Percentiles rank a stretch among this genome's conserved stretches.
phyloP scores from a whole-genome alignment of 768 basidiomycete genomes.

The Asterophora parasitica region DNA sequence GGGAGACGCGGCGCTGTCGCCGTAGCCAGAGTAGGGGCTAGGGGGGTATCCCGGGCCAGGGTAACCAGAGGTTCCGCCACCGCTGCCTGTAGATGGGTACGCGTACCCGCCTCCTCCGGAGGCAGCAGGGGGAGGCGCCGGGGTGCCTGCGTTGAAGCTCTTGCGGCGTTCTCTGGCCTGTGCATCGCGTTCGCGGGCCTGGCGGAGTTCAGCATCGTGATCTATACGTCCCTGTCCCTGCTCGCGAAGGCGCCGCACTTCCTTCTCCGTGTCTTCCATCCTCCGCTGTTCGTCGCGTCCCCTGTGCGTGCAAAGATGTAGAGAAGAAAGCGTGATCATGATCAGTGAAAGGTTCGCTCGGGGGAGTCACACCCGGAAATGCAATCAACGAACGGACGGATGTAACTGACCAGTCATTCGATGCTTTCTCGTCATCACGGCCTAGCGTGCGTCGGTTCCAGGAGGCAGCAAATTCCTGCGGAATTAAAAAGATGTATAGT shows the following conservation, averaged over 20 bases:
- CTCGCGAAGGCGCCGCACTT: conserved; percentile 44
- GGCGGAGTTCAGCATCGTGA: conserved; percentile 50
- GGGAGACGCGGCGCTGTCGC: conserved; percentile 9
- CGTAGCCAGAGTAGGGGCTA: conserved; percentile 21
- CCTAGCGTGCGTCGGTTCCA: conserved; percentile 44
- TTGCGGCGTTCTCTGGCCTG: conserved; percentile 47
- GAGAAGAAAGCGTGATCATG: background rate
- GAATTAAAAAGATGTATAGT: background rate
- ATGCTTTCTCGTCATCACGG: conserved; percentile 35
- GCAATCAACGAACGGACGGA: background rate
- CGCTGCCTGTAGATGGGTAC: conserved; percentile 25
- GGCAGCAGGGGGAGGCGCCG: conserved; percentile 19
- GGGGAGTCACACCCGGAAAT: conserved; percentile 1
- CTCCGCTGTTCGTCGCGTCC: conserved; percentile 39
- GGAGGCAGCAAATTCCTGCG: conserved; percentile 55
- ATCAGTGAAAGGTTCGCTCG: conserved; percentile 6
- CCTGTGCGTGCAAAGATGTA: conserved; percentile 31
- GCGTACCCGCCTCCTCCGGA: conserved; percentile 18
- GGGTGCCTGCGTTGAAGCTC: conserved; percentile 43
- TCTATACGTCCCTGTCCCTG: conserved; percentile 40
- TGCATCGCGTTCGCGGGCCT: conserved; percentile 54
- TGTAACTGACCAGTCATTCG: conserved; percentile 40
- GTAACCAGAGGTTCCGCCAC: conserved; percentile 17
- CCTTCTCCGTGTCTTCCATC: conserved; percentile 40
- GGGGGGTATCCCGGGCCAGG: conserved; percentile 22